A percentile compares a stretch with the other conserved stretches of the same genome.
Evolutionary conservation across 257 asterid species (phyloP).

Genomic region (Thymus mandschuricus): DNA sequence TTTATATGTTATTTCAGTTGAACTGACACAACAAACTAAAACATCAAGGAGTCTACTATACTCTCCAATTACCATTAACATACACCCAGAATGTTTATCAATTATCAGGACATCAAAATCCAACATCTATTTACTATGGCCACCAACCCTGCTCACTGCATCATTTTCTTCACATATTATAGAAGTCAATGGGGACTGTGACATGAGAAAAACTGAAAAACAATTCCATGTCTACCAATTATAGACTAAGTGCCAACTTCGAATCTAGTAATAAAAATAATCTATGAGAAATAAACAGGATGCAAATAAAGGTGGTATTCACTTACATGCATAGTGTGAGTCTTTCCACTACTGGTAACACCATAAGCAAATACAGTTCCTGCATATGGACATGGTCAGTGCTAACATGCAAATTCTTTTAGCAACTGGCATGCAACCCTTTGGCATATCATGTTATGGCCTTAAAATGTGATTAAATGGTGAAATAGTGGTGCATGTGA

Average conservation of each 20-base stretch:
- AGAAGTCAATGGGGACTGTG: background rate
- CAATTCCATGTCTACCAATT: background rate
- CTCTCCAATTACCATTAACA: background rate
- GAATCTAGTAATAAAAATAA: background rate
- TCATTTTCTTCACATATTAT: background rate
- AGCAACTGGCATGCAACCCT: constrained; percentile 17
- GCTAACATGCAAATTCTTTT: constrained; percentile 30
- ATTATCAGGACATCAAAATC: constrained; percentile 5
- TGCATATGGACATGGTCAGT: constrained; percentile 46
- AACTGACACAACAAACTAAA: constrained; percentile 16
- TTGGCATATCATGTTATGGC: constrained; percentile 13
- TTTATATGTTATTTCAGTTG: constrained; percentile 6
- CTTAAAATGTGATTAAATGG: constrained; percentile 8
- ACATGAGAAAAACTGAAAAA: background rate
- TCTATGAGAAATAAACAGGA: constrained; percentile 8
- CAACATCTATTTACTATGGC: constrained; percentile 2
- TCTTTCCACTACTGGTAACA: constrained; percentile 99
- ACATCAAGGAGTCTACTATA: background rate
- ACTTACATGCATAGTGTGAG: constrained; percentile 99
- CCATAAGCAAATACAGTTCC: constrained; percentile 99
- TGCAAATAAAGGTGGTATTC: constrained; percentile 31
- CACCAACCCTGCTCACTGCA: background rate
- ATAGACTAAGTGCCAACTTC: constrained; percentile 6
- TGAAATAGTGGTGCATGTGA: constrained; percentile 8
- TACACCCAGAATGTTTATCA: constrained; percentile 22